Percentiles rank a stretch among this genome's conserved stretches.
phyloP scores from a whole-genome alignment of 2,329 filamentous ascomycete species.

The Cercospora canescens region DNA sequence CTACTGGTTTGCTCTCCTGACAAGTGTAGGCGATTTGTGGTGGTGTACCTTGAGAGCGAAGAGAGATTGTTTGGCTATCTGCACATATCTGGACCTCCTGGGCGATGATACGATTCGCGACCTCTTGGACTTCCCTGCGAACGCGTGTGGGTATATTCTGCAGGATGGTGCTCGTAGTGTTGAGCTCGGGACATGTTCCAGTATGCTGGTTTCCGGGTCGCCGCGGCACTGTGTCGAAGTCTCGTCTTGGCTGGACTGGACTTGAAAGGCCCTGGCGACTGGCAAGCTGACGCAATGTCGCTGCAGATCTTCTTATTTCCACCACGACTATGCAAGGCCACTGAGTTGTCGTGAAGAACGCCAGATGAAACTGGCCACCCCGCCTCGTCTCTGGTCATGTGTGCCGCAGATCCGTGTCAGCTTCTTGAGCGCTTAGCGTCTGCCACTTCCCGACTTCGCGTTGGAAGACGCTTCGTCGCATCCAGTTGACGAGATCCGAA shows the following conservation, averaged over 20 bases:
- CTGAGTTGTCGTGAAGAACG: no score
- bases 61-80: slow-evolving; percentile 17
- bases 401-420: no score
- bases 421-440: no score
- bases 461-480: no score
- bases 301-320: no score
- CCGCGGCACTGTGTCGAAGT: not conserved
- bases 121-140: slow-evolving; percentile 7
- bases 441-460: no score
- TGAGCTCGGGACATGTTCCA: not conserved
- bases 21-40: slow-evolving; percentile 15
- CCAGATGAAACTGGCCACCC: no score
- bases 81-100: slow-evolving; percentile 1
- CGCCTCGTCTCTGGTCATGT: no score
- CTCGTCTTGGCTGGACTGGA: not conserved
- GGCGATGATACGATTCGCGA: not conserved
- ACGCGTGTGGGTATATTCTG: slow-evolving; percentile 7
- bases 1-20: slow-evolving; percentile 16
- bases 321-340: no score
- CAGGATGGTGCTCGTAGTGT: not conserved
- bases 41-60: slow-evolving; percentile 15
- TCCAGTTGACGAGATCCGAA: no score
- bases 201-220: not conserved
- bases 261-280: not conserved
- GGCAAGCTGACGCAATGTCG: no score